These are phyloP conservation scores for Ophiostoma novo-ulmi DNA, from an alignment of 2,329 filamentous ascomycete genomes.

Conservation along the genomic window DNA sequence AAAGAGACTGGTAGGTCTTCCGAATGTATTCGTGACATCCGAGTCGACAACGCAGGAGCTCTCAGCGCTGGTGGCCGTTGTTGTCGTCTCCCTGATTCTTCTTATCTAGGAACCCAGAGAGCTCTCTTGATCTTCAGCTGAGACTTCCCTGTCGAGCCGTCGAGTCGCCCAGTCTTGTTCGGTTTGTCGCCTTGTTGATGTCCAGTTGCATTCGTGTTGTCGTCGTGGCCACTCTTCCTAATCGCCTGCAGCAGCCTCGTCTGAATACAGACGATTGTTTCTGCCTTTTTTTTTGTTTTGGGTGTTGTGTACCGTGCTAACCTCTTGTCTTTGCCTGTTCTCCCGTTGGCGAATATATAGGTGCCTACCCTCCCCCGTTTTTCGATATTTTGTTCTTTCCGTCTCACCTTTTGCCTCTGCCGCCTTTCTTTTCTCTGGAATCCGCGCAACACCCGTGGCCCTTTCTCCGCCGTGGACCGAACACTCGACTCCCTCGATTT, in stretches of 20 bases:
- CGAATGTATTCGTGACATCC: neutral
- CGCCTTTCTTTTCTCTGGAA: conserved; percentile 11
- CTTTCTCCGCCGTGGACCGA: conserved; percentile 17
- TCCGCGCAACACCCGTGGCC: conserved; percentile 15
- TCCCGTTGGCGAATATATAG: neutral
- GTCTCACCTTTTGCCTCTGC: neutral
- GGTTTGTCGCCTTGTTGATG: no score
- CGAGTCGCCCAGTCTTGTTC: no score
- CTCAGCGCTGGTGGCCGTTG: neutral
- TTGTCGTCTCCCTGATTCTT: neutral
- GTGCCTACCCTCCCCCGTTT: neutral
- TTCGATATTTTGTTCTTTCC: neutral
- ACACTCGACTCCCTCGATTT: conserved; percentile 7
- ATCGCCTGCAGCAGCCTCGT: no score
- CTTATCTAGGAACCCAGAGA: neutral
- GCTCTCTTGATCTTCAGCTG: neutral
- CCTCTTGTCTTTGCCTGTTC: neutral
- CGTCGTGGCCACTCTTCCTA: neutral
- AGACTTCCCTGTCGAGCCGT: neutral
- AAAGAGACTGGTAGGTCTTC: neutral
- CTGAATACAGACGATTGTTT: no score
- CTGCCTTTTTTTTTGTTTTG: neutral
- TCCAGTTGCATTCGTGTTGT: no score
- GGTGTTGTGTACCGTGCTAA: neutral
- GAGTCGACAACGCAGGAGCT: neutral